These are phyloP conservation scores for Chaetomium olivaceum DNA, from an alignment of 2,329 filamentous ascomycete species.

Conservation along the genomic window DNA sequence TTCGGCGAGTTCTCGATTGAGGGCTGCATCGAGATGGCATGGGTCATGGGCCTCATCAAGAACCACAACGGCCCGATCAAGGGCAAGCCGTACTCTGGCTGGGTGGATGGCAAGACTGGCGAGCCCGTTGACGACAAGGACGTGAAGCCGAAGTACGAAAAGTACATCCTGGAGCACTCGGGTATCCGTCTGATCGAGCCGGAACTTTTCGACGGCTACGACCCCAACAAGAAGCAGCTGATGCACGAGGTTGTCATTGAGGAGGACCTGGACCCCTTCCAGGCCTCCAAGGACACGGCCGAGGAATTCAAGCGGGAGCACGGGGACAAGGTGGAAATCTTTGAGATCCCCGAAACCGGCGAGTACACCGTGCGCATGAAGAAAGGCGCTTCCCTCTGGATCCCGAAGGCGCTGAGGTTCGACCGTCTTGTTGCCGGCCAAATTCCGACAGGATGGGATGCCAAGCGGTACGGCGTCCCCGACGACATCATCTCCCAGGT, in stretches of 20 bases:
- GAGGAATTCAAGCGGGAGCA: constrained; percentile 97
- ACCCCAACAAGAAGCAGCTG: constrained; percentile 97
- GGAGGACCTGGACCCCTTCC: constrained; percentile 95
- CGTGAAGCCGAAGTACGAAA: constrained; percentile 96
- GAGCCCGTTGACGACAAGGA: constrained; percentile 98
- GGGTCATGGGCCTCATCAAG: constrained; percentile 99
- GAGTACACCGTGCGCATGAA: constrained; percentile 93
- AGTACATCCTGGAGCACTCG: constrained; percentile 91
- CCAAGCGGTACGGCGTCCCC: constrained; percentile 91
- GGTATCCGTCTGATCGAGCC: constrained; percentile 98
- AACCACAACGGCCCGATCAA: constrained; percentile 97
- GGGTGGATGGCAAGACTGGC: constrained; percentile 91
- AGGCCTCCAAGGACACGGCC: constrained; percentile 94
- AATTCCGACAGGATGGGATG: constrained; percentile 95
- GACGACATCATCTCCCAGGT: constrained; percentile 98
- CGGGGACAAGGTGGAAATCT: constrained; percentile 95
- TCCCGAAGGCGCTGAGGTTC: constrained; percentile 95
- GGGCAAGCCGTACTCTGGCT: constrained; percentile 93
- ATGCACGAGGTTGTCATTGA: constrained; percentile 97
- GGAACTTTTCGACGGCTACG: constrained; percentile 93
- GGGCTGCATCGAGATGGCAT: constrained; percentile 98
- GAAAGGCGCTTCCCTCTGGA: constrained; percentile 92
- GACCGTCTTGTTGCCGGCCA: constrained; percentile 97
- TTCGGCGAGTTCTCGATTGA: constrained; percentile 95
- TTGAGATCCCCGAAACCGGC: constrained; percentile 89